A percentile compares a stretch with the other conserved stretches of the same genome.
Conservation (phyloP, 306 rosid species). For the Calophaca sinica region DNA sequence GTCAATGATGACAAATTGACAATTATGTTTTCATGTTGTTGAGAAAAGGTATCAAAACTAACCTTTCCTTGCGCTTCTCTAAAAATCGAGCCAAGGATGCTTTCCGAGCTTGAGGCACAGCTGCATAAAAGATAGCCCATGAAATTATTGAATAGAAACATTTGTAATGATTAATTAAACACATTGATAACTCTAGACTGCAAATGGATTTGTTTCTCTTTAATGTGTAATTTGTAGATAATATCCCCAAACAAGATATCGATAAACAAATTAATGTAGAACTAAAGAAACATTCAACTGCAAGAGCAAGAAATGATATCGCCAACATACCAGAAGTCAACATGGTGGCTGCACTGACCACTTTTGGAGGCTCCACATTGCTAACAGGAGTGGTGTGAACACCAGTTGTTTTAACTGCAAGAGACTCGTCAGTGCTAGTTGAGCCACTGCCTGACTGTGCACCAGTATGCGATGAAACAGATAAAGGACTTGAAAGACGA, state of each 20-base stretch:
- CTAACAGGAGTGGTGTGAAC: constrained; percentile 58
- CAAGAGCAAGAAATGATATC: constrained; percentile 7
- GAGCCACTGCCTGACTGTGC: constrained; percentile 83
- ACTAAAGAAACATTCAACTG: constrained; percentile 4
- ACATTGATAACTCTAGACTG: constrained; percentile 18
- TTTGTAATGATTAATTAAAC: constrained; percentile 10
- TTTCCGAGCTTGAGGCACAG: constrained; percentile 93
- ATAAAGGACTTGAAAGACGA: constrained; percentile 74
- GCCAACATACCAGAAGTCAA: constrained; percentile 71
- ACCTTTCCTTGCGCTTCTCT: constrained; percentile 98
- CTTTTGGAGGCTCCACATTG: constrained; percentile 67
- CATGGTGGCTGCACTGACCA: constrained; percentile 56
- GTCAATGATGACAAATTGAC: neutral
- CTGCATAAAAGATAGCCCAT: constrained; percentile 45
- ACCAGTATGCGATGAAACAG: constrained; percentile 77
- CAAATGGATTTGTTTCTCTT: neutral
- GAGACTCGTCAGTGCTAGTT: constrained; percentile 76
- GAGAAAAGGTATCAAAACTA: constrained; percentile 32
- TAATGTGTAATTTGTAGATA: neutral
- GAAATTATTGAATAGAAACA: constrained; percentile 35
- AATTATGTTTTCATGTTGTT: neutral
- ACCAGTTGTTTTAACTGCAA: constrained; percentile 63
- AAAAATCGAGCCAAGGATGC: constrained; percentile 93
- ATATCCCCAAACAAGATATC: constrained; percentile 12
- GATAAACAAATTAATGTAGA: neutral